phyloP scores from a whole-genome alignment of 192 early-diverging fungal genomes.

The Dissophora ornata region DNA sequence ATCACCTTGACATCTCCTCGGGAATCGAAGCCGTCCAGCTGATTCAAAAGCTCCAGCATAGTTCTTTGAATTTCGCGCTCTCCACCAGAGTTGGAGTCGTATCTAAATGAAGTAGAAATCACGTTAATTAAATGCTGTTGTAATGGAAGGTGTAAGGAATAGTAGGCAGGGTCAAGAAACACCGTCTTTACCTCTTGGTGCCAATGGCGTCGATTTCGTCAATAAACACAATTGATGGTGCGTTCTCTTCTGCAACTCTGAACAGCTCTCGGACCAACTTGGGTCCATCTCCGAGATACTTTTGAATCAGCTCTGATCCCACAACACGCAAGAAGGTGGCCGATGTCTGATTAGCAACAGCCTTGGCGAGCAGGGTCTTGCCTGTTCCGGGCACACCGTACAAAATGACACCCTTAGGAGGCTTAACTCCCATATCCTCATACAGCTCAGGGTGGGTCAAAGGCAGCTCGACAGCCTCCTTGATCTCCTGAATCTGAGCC shows the following conservation, averaged over 20 bases:
- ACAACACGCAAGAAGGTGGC: conserved; percentile 98
- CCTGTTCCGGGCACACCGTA: conserved; percentile 95
- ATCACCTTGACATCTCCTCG: conserved; percentile 98
- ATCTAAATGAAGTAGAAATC: conserved; percentile 60
- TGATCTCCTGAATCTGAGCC: conserved; percentile 97
- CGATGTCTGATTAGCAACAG: conserved; percentile 97
- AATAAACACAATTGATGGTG: conserved; percentile 99
- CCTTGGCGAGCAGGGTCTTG: conserved; percentile 97
- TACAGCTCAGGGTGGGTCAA: conserved; percentile 97
- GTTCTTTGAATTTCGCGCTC: conserved; percentile 98
- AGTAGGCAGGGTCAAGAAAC: too few relatives aligned
- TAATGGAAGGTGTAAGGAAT: too few relatives aligned
- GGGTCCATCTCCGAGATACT: conserved; percentile 98
- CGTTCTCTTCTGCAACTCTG: conserved; percentile 94
- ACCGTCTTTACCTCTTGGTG: conserved; percentile 80
- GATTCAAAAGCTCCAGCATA: conserved; percentile 97
- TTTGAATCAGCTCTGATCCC: conserved; percentile 98
- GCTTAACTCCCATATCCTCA: conserved; percentile 99
- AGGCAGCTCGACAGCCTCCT: conserved; percentile 97
- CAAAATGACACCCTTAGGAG: conserved; percentile 96
- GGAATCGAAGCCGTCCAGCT: conserved; percentile 98
- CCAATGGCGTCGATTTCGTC: conserved; percentile 99
- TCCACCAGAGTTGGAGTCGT: conserved; percentile 94
- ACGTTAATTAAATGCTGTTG: background rate
- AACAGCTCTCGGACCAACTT: conserved; percentile 98